These are phyloP conservation scores for Sporothrix globosa DNA, from an alignment of 2,329 filamentous ascomycete species.

Conservation along the genomic window DNA sequence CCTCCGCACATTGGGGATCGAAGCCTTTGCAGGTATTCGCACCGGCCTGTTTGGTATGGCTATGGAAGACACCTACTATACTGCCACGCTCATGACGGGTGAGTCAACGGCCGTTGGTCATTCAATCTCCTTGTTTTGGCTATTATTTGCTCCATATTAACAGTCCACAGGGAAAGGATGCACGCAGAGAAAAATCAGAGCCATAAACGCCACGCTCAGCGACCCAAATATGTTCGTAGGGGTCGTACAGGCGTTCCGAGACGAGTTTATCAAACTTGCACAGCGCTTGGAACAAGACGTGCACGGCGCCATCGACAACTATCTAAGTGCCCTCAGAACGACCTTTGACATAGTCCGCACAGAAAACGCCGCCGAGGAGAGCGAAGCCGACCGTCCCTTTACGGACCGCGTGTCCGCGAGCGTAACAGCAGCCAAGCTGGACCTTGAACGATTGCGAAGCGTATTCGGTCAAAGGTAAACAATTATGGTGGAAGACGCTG, in stretches of 20 bases:
- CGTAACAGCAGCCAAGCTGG: background rate
- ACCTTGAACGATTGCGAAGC: constrained; percentile 1
- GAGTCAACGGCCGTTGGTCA: background rate
- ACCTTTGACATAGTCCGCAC: constrained; percentile 10
- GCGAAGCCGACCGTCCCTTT: background rate
- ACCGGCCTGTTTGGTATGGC: background rate
- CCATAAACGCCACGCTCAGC: background rate
- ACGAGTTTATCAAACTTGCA: background rate
- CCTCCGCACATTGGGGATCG: background rate
- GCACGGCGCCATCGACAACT: background rate
- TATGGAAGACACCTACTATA: constrained; percentile 8
- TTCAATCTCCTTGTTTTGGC: background rate
- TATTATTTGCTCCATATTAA: background rate
- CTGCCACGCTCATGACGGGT: background rate
- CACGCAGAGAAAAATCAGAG: background rate
- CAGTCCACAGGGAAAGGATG: background rate
- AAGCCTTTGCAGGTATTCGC: background rate
- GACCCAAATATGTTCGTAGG: background rate
- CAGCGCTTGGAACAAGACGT: background rate
- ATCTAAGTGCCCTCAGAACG: background rate
- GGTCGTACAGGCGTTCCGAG: background rate
- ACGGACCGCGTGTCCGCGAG: background rate
- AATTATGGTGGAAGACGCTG: background rate
- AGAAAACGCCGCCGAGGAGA: constrained; percentile 1
- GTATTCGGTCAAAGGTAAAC: background rate